These are phyloP conservation scores for Fusarium sublunatum DNA, from an alignment of 2,329 filamentous ascomycete genomes.

Conservation along the genomic window DNA sequence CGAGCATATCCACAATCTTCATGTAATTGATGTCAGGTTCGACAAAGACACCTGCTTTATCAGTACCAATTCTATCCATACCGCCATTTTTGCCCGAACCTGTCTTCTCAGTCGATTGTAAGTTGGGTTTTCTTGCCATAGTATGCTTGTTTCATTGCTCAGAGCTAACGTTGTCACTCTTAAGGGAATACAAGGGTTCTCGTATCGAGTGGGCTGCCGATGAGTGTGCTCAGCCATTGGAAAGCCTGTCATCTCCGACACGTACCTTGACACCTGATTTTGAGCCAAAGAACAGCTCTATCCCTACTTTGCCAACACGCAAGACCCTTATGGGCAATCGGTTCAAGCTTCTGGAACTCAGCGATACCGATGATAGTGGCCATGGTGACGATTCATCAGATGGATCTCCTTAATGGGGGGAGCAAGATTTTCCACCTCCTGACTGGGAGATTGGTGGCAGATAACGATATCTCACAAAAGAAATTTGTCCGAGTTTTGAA, in stretches of 20 bases:
- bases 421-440: neutral
- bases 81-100: slow-evolving; percentile 78
- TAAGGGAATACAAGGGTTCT: slow-evolving; percentile 74
- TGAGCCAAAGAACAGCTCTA: slow-evolving; percentile 1
- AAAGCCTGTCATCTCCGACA: slow-evolving; percentile 29
- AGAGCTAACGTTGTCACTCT: slow-evolving; percentile 47
- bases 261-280: neutral
- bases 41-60: slow-evolving; percentile 71
- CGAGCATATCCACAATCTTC: slow-evolving; percentile 84
- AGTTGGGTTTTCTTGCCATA: slow-evolving; percentile 39
- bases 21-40: slow-evolving; percentile 74
- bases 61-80: slow-evolving; percentile 80
- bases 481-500: neutral
- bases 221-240: slow-evolving; percentile 73
- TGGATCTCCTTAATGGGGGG: slow-evolving; percentile 3
- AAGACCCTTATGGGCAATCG: slow-evolving; percentile 64
- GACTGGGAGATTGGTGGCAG: neutral
- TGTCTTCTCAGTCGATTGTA: slow-evolving; percentile 77
- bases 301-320: neutral
- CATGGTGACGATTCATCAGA: slow-evolving; percentile 30
- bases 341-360: slow-evolving; percentile 69
- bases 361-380: slow-evolving; percentile 52
- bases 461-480: neutral
- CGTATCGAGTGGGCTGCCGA: slow-evolving; percentile 78
- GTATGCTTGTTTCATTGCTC: neutral